Conservation (phyloP, 305 asterid genomes). For the Rubia tinctorum region DNA sequence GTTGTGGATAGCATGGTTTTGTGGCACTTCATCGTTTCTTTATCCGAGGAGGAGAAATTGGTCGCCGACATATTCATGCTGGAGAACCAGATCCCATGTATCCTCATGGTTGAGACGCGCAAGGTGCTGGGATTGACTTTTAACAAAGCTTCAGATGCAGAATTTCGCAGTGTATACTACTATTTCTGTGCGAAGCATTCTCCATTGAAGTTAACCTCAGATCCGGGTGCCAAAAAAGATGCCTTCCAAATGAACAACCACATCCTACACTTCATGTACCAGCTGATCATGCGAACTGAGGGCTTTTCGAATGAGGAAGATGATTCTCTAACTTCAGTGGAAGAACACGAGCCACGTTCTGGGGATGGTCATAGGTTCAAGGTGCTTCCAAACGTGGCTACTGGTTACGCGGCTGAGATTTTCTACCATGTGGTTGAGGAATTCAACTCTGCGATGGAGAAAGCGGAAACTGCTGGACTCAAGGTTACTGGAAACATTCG, state of each 20-base stretch:
- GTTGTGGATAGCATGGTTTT: slow-evolving; percentile 2
- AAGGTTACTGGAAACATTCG: background rate
- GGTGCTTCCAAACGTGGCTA: background rate
- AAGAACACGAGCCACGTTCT: too few species aligned
- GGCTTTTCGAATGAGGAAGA: background rate
- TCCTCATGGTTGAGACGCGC: background rate
- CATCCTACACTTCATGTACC: slow-evolving; percentile 9
- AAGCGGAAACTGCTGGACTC: background rate
- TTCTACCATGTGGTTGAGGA: background rate
- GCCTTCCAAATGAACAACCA: slow-evolving; percentile 4
- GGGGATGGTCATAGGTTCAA: too few species aligned
- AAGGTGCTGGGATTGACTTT: background rate
- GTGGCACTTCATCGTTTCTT: background rate
- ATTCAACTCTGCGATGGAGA: background rate
- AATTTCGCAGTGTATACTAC: background rate
- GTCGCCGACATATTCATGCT: slow-evolving; percentile 3
- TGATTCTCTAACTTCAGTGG: too few species aligned
- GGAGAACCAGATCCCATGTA: slow-evolving; percentile 11
- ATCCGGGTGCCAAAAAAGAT: fast-evolving
- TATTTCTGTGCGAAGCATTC: background rate
- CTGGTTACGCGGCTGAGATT: background rate
- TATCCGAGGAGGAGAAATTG: background rate
- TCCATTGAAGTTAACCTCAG: background rate
- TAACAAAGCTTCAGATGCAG: background rate
- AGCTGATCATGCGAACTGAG: background rate